Evolutionary conservation across 805 yeast genomes (phyloP).

Genomic region (Kurtzmaniella fragi): DNA sequence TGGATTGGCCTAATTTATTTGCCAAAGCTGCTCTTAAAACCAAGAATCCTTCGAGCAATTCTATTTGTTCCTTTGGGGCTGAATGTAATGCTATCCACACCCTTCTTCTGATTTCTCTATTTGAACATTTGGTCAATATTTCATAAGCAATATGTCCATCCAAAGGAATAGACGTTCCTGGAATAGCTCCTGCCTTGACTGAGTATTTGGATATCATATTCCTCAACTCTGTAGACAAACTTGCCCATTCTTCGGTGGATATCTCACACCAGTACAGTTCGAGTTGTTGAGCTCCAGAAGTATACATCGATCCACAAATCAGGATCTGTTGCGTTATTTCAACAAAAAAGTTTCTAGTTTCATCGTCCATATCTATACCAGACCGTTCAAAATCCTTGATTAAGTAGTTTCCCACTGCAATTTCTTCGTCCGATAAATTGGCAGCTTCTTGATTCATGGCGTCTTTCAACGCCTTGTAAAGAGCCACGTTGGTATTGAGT

Average conservation of each 20-base stretch:
- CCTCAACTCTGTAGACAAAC: constrained; percentile 8
- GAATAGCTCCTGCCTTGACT: background rate
- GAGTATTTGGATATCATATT: background rate
- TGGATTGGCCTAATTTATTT: constrained; percentile 59
- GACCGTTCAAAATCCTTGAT: constrained; percentile 84
- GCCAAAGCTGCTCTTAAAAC: constrained; percentile 68
- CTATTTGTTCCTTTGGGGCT: constrained; percentile 59
- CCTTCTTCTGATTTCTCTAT: constrained; percentile 52
- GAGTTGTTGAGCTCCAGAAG: constrained; percentile 39
- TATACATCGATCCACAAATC: constrained; percentile 72
- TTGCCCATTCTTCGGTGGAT: constrained; percentile 23
- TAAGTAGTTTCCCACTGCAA: constrained; percentile 74
- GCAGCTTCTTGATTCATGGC: constrained; percentile 14
- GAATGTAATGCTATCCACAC: constrained; percentile 75
- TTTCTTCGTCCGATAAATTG: constrained; percentile 64
- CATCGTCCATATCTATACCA: constrained; percentile 75
- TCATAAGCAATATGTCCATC: constrained; percentile 63
- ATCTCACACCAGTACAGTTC: constrained; percentile 35
- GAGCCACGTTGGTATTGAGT: constrained; percentile 74
- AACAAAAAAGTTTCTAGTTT: constrained; percentile 65
- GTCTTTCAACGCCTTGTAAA: constrained; percentile 55
- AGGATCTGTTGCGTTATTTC: constrained; percentile 77
- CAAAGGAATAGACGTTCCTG: constrained; percentile 21
- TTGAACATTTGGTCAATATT: constrained; percentile 54
- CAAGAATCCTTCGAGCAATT: constrained; percentile 53